Evolutionary conservation across 108 stramenopile species (phyloP).

Genomic region (Epipyxis sp.): DNA sequence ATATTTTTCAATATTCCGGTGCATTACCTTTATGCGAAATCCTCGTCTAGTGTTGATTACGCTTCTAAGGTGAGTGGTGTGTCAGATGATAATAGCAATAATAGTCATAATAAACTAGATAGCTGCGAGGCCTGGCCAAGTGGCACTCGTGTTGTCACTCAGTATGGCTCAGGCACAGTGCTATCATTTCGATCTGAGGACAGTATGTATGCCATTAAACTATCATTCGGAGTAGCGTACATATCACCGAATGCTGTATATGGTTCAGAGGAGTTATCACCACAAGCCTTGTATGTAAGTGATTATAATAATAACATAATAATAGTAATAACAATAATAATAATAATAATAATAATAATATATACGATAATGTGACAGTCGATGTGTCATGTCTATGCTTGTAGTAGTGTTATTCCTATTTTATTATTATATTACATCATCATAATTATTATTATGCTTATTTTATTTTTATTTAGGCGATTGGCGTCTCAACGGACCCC

Average conservation of each 20-base stretch:
- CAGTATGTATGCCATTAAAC: neutral
- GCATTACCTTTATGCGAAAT: slow-evolving; percentile 6
- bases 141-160: slow-evolving; percentile 19
- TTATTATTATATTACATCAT: no score
- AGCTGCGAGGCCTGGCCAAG: neutral
- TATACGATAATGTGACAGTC: no score
- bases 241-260: neutral
- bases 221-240: slow-evolving; percentile 9
- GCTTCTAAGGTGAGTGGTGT: no score
- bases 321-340: no score
- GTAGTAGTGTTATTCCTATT: no score
- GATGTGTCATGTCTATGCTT: no score
- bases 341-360: no score
- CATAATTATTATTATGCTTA: no score
- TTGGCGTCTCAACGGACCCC: neutral
- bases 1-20: slow-evolving; percentile 12
- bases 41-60: neutral
- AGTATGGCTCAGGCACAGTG: neutral
- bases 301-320: no score
- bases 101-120: no score
- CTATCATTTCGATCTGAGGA: neutral
- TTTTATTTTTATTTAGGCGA: neutral
- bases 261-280: slow-evolving; percentile 16
- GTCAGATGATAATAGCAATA: no score
- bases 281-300: slow-evolving; percentile 1